A percentile compares a stretch with the other conserved stretches of the same genome.
Conservation (phyloP, 1,139 yeast genomes). For the Suhomyces bolitotheri region DNA sequence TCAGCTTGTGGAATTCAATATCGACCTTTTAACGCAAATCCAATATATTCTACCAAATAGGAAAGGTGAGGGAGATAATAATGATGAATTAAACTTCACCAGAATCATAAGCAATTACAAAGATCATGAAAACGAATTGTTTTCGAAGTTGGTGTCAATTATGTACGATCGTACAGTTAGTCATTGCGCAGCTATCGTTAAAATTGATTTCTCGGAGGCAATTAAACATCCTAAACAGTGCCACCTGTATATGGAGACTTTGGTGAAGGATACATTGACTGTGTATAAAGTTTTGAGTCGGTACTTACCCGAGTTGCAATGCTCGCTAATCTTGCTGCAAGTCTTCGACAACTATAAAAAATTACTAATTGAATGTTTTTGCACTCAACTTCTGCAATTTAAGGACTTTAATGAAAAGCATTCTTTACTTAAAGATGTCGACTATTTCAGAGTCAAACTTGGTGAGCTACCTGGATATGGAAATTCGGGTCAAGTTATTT, state of each 20-base stretch:
- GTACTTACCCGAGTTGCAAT: slow-evolving; percentile 56
- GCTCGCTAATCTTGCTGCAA: slow-evolving; percentile 50
- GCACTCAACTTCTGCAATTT: slow-evolving; percentile 51
- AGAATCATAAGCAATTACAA: slow-evolving; percentile 39
- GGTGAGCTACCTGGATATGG: slow-evolving; percentile 65
- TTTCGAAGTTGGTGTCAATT: slow-evolving; percentile 62
- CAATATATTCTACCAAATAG: slow-evolving; percentile 19
- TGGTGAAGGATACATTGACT: slow-evolving; percentile 66
- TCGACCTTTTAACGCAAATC: slow-evolving; percentile 25
- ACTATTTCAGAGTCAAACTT: slow-evolving; percentile 61
- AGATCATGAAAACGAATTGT: slow-evolving; percentile 69
- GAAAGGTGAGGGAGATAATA: not conserved
- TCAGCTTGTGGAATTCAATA: slow-evolving; percentile 51
- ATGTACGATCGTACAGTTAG: slow-evolving; percentile 64
- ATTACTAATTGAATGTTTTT: slow-evolving; percentile 54
- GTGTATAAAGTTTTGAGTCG: slow-evolving; percentile 61
- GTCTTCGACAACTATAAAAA: slow-evolving; percentile 64
- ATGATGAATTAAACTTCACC: slow-evolving; percentile 41
- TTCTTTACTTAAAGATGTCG: slow-evolving; percentile 60
- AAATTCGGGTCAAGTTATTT: slow-evolving; percentile 62
- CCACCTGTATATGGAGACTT: slow-evolving; percentile 63
- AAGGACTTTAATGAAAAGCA: slow-evolving; percentile 56
- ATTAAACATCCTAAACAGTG: slow-evolving; percentile 44
- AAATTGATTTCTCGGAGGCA: slow-evolving; percentile 53
- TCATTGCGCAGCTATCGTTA: slow-evolving; percentile 48